Evolutionary conservation across 805 yeast species (phyloP).

Genomic region (Lipomyces chichibuensis): DNA sequence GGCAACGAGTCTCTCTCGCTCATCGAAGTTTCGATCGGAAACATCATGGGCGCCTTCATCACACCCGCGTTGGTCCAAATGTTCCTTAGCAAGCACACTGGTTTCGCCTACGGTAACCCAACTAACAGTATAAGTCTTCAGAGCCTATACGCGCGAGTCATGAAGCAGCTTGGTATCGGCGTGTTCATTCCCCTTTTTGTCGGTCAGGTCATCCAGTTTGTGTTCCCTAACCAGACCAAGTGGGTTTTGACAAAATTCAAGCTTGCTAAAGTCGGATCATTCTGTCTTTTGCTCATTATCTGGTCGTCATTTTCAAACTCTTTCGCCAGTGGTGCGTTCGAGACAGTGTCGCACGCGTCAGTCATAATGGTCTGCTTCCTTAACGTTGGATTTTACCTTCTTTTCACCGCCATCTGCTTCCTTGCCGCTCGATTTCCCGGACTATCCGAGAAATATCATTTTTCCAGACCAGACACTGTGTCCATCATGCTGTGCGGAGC

Average conservation of each 20-base stretch:
- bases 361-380: slow-evolving; percentile 79
- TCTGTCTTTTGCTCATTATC: slow-evolving; percentile 77
- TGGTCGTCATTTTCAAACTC: slow-evolving; percentile 55
- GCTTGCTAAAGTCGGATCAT: slow-evolving; percentile 72
- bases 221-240: slow-evolving; percentile 65
- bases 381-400: slow-evolving; percentile 75
- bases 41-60: slow-evolving; percentile 79
- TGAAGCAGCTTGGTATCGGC: slow-evolving; percentile 84
- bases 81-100: slow-evolving; percentile 57
- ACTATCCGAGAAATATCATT: slow-evolving; percentile 59
- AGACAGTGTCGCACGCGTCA: slow-evolving; percentile 65
- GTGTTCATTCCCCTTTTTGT: slow-evolving; percentile 84
- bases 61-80: slow-evolving; percentile 84
- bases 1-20: slow-evolving; percentile 79
- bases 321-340: slow-evolving; percentile 78
- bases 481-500: slow-evolving; percentile 86
- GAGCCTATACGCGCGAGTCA: slow-evolving; percentile 68
- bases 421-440: slow-evolving; percentile 63
- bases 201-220: slow-evolving; percentile 80
- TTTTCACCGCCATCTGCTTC: slow-evolving; percentile 70
- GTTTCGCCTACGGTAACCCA: slow-evolving; percentile 79
- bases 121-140: slow-evolving; percentile 52
- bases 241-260: slow-evolving; percentile 62
- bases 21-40: slow-evolving; percentile 85
- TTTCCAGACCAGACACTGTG: slow-evolving; percentile 70